Percentiles rank a stretch among this genome's conserved stretches.
Conservation (phyloP, 129 eudicot species). For the Logfia minima region DNA sequence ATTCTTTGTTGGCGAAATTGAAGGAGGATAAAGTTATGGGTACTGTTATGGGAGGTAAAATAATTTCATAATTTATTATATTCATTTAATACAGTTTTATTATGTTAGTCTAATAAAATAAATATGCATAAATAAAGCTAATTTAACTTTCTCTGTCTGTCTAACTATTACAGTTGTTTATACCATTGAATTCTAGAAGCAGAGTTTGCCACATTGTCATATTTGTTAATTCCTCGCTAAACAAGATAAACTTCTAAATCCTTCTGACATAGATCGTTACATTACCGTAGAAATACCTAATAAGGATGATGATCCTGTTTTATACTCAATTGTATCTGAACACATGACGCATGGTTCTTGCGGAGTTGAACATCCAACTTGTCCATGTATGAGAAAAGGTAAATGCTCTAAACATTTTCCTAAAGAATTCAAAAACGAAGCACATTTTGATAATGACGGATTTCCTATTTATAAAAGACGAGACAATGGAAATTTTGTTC, state of each 20-base stretch:
- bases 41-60: not conserved
- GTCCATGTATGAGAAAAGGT: not conserved
- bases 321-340: not conserved
- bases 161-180: not conserved
- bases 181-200: not conserved
- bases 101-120: too few species aligned
- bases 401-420: not conserved
- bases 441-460: not conserved
- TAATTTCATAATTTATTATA: too few species aligned
- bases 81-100: not conserved
- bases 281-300: not conserved
- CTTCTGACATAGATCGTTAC: not conserved
- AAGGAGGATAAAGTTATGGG: not conserved
- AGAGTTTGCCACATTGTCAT: not conserved
- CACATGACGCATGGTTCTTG: conserved; percentile 5
- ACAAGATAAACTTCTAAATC: not conserved
- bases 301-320: not conserved
- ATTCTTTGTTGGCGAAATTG: not conserved
- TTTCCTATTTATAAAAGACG: not conserved
- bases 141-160: not conserved
- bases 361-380: not conserved
- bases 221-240: not conserved
- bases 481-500: not conserved
- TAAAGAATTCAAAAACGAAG: not conserved
- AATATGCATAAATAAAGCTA: too few species aligned